A percentile compares a stretch with the other conserved stretches of the same genome.
Evolutionary conservation across 176 grass and related monocot genomes (phyloP).

Genomic region (Musa itinerans): DNA sequence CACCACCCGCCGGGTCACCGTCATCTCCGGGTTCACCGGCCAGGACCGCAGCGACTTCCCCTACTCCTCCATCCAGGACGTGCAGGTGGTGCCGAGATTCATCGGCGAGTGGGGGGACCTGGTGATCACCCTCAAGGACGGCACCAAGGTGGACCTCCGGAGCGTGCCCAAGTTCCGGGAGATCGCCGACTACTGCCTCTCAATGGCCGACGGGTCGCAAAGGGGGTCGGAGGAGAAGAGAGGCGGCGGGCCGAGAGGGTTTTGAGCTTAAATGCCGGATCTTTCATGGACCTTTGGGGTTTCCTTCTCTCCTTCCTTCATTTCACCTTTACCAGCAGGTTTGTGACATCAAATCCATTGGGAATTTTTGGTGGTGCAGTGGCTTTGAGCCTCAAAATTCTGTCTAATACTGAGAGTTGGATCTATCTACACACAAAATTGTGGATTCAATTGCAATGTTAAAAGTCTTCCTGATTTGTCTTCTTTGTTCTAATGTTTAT

Average conservation of each 20-base stretch:
- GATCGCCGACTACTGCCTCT: conserved; percentile 71
- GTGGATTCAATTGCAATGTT: background rate
- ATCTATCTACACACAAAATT: background rate
- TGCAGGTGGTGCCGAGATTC: conserved; percentile 77
- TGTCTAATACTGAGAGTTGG: background rate
- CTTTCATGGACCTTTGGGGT: background rate
- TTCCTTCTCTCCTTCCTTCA: background rate
- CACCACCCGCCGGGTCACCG: conserved; percentile 70
- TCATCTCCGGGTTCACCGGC: conserved; percentile 74
- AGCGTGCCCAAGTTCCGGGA: conserved; percentile 91
- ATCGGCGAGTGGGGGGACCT: conserved; percentile 93
- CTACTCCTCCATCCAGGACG: conserved; percentile 56
- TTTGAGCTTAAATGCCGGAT: background rate
- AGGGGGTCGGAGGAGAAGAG: background rate
- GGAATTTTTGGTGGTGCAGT: background rate
- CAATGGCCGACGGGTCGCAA: conserved; percentile 29
- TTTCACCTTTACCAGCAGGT: background rate
- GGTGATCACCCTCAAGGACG: conserved; percentile 82
- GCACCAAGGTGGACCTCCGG: conserved; percentile 88
- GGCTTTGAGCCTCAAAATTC: background rate
- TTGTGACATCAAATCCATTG: background rate
- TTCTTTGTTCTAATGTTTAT: background rate
- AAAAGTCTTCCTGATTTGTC: background rate
- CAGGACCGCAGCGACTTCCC: conserved; percentile 87
- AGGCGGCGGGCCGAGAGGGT: background rate